phyloP scores from a whole-genome alignment of 2,329 filamentous ascomycete genomes.

The Plenodomus tracheiphilus region DNA sequence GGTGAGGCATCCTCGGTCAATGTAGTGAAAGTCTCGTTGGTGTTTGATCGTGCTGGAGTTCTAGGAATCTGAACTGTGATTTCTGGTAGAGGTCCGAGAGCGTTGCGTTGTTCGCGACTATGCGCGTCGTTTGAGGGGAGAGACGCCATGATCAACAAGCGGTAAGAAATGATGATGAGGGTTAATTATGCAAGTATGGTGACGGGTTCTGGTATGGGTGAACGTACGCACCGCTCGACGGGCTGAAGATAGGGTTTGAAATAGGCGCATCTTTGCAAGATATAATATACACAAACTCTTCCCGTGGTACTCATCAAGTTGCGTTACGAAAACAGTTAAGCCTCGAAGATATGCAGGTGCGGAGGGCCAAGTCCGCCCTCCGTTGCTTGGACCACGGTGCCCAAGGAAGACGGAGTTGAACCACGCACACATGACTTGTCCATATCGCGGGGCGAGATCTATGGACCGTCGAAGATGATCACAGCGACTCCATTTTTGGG shows the following conservation, averaged over 20 bases:
- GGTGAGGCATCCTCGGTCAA: slow-evolving; percentile 25
- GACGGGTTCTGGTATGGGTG: neutral
- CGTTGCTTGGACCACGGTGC: slow-evolving; percentile 15
- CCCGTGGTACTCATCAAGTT: slow-evolving; percentile 6
- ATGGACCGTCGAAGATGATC: neutral
- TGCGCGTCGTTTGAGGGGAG: slow-evolving; percentile 14
- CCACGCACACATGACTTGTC: neutral
- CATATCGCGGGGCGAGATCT: neutral
- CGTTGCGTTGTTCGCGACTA: slow-evolving; percentile 16
- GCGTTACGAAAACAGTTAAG: slow-evolving; percentile 3
- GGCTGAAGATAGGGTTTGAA: slow-evolving; percentile 3
- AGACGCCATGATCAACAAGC: slow-evolving; percentile 29
- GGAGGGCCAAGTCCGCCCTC: slow-evolving; percentile 15
- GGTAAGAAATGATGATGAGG: slow-evolving; percentile 1
- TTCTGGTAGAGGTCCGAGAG: slow-evolving; percentile 25
- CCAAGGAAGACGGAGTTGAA: neutral
- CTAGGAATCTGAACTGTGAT: slow-evolving; percentile 30
- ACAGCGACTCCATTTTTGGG: slow-evolving; percentile 13
- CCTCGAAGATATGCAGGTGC: slow-evolving; percentile 16
- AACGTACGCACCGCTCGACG: slow-evolving; percentile 5
- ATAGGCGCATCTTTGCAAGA: slow-evolving; percentile 10
- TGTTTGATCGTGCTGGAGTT: slow-evolving; percentile 23
- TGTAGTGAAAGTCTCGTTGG: slow-evolving; percentile 23
- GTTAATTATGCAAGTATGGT: slow-evolving; percentile 8
- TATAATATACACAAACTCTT: slow-evolving; percentile 11